Evolutionary conservation across 1,284 basidiomycete genomes (phyloP), one percentile per base, ranked within the genome.

Genomic region (Inonotus hispidus): DNA sequence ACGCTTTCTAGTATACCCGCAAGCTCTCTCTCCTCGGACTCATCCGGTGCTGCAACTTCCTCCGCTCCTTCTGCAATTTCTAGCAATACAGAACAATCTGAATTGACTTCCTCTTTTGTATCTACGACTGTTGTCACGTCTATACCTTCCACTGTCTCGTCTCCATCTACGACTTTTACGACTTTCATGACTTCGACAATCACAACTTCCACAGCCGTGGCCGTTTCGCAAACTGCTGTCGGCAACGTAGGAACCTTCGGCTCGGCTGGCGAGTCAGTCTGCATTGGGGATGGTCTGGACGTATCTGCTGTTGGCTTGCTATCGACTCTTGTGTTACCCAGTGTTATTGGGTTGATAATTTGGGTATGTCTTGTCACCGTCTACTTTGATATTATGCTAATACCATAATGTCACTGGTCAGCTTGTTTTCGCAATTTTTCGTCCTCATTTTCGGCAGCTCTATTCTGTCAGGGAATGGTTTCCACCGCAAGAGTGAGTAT

Each of bases 381-480:
- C 7, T 21, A 41, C 2, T 58, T 41, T 27, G 16, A 27, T 50
- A 10, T 4, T 27, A 38, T 55, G 52, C n/a, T 41, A 62, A 62
- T 35, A 35, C 13, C 47, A 13, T 10, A 37, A 35, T 58, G 14
- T 11, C 3, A 50, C 49, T 59, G 35, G 43, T 7, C 57, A 90
- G 88, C 68, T 86, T 58, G 64, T 83, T 50, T 90, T 90, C 71
- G 87, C 85, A 35, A 72, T 85, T 59, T 64, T 88, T 21, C 79
- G 88, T 52, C 87, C 87, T 13, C 82, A 78, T 59, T 85, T 83
- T 68, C 80, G 87, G 60, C 85, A 89, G 73, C 69, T 90, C 19
- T 90, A 90, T 66, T 84, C 75, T 25, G 71, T 86, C 55, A 75
- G 88, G 67, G 87, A 89, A 68, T 90, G 88, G 88, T 90, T 90